Conservation (phyloP, 805 yeast species). For the Tetrapisispora nanseiensis region DNA sequence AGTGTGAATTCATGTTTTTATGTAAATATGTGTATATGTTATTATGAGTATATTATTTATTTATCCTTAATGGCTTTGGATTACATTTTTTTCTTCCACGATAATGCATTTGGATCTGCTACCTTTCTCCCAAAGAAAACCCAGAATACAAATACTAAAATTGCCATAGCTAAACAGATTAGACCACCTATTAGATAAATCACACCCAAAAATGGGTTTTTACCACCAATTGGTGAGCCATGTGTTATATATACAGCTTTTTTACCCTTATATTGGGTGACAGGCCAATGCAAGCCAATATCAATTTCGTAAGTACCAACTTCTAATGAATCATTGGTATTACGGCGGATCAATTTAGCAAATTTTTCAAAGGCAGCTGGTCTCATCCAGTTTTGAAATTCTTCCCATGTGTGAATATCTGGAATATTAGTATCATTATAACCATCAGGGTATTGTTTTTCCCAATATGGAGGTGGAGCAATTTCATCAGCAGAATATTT, state of each 20-base stretch:
- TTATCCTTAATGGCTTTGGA: too few relatives aligned
- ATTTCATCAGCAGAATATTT: slow-evolving; percentile 56
- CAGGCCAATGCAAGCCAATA: slow-evolving; percentile 75
- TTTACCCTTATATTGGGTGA: slow-evolving; percentile 53
- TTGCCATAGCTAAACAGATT: slow-evolving; percentile 49
- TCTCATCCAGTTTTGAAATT: slow-evolving; percentile 95
- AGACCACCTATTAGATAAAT: slow-evolving; percentile 71
- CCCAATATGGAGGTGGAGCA: slow-evolving; percentile 95
- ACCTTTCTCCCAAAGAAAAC: slow-evolving; percentile 56
- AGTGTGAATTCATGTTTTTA: too few relatives aligned
- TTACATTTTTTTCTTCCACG: slow-evolving; percentile 49
- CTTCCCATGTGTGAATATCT: slow-evolving; percentile 65
- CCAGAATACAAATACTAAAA: slow-evolving; percentile 44
- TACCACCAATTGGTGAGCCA: slow-evolving; percentile 67
- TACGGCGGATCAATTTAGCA: slow-evolving; percentile 56
- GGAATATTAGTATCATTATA: slow-evolving; percentile 78
- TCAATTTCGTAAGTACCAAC: slow-evolving; percentile 55
- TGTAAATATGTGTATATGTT: not conserved
- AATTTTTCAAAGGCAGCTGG: slow-evolving; percentile 65
- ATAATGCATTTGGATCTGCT: slow-evolving; percentile 60
- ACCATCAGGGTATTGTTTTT: slow-evolving; percentile 67
- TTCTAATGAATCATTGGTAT: slow-evolving; percentile 43
- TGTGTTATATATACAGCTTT: slow-evolving; percentile 61
- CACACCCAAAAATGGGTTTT: slow-evolving; percentile 61
- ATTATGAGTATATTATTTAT: too few relatives aligned